Evolutionary conservation across 2,329 filamentous ascomycete genomes (phyloP), one percentile per base, ranked within the genome.

Genomic region (Aureobasidium mangrovei): DNA sequence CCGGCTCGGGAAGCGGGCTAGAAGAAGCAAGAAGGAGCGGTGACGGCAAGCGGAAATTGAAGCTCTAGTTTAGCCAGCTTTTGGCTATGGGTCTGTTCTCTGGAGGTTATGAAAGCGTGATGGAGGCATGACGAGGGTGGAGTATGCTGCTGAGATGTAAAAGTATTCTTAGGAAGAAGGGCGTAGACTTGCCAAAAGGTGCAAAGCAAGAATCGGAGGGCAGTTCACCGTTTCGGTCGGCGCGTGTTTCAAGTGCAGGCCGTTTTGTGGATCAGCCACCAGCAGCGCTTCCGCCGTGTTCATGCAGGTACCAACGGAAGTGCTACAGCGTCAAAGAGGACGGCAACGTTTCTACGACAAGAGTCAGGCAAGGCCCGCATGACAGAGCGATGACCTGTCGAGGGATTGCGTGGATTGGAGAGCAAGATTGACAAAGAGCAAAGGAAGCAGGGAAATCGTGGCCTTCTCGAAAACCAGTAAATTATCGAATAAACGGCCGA

Each of bases 401-500:
- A 35, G 7, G 7, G 32, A 35, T 35, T 12, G 32, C 32, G 32
- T 35, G 32, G 32, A 35, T 35, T 9, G 4, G 26, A 28, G 40
- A 49, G 4, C 18, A 26, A 8, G 35, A 12, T 9, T 10, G 12
- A 5, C 38, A 53, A 7, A 9, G 24, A 31, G 26, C 32, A 43
- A 7, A 44, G 40, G 12, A 42, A n/a, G 27, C 24, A 29, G 31
- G 29, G 32, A 36, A 36, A 36, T 27, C 33, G 39, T 42, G 33
- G 47, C 10, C 32, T 7, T 12, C 7, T 35, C 32, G 32, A 35
- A 12, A 31, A 18, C 26, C 31, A 53, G 40, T 53, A 36, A 38
- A 53, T 53, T 53, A 53, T 53, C 49, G 49, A 53, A 53, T 53
- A 33, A 53, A 53, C 49, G 49, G 49, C 40, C 32, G 49, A 53